Base-by-base conservation (phyloP, 805 yeast genomes). In the Kluyveromyces dobzhanskii region DNA sequence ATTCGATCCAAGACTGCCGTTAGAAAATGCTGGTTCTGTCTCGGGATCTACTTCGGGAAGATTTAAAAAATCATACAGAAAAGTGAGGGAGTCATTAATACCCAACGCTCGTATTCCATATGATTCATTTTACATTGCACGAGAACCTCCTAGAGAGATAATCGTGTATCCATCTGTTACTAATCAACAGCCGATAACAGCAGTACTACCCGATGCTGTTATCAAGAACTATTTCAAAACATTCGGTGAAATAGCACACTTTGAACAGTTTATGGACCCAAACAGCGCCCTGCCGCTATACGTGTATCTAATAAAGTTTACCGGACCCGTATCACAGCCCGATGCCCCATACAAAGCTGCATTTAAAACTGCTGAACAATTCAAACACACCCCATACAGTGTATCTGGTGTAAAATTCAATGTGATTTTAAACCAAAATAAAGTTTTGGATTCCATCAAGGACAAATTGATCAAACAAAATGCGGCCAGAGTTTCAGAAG, bases 251-350 rank as follows among this genome's bases (percentile, higher is more conserved):
- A 67, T 87, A 3, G 67, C 71, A 19, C 76, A 75, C 29, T 61
- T 81, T 35, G 73, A 74, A 42, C 66, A 76, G 43, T 65, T 80
- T 8, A 74, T 70, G 40, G 92, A 87, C 52, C 85, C 90, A 0
- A 66, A 68, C 17, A 78, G 84, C 32, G 95, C 87, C 2, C 81
- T 79, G 14, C 88, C 94, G 0, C 58, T 87, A 30, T 92, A 94
- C 8, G 65, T 86, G 17, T 80, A 80, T 37, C 62, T 74, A 16
- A 65, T 85, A 38, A 66, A 71, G 42, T 87, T 71, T 59, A 78
- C 69, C 42, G 85, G 85, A 3, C 53, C 60, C 16, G 53, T 66
- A 12, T 76, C 69, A 14, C 72, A 71, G 41, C 64, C 76, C 13
- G 71, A 67, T 17, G 48, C 53, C n/a, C 74, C 80, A 1, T 70